phyloP scores from a whole-genome alignment of 306 rosid genomes.

The Betula pendula region DNA sequence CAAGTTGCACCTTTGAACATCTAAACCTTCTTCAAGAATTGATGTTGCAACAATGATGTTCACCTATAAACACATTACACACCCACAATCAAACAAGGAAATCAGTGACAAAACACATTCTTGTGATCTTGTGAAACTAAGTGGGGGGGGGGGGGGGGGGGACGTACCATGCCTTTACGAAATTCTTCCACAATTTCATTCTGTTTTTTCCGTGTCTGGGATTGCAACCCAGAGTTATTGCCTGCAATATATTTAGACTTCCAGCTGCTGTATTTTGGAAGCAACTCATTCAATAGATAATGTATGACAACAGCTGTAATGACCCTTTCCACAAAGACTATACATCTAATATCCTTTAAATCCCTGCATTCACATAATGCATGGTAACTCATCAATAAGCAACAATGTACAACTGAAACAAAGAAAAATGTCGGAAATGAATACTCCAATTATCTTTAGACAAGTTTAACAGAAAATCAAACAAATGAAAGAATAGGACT shows the following conservation, averaged over 20 bases:
- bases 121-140: constrained; percentile 5
- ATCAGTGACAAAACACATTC: constrained; percentile 3
- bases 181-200: constrained; percentile 79
- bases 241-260: constrained; percentile 79
- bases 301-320: constrained; percentile 67
- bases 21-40: constrained; percentile 94
- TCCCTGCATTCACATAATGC: constrained; percentile 36
- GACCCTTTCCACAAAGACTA: constrained; percentile 82
- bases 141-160: too few relatives aligned
- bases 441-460: not conserved
- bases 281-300: constrained; percentile 51
- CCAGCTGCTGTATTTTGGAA: constrained; percentile 69
- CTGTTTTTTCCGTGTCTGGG: constrained; percentile 62
- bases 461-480: not conserved
- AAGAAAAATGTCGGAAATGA: not conserved
- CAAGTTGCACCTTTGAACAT: constrained; percentile 84
- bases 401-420: too few relatives aligned
- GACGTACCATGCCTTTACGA: constrained; percentile 75
- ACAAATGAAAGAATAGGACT: not conserved
- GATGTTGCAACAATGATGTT: constrained; percentile 93
- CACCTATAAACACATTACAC: constrained; percentile 42
- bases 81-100: constrained; percentile 23
- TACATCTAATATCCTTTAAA: constrained; percentile 67
- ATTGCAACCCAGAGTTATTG: constrained; percentile 37
- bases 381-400: constrained; percentile 15